Conservation (phyloP, 371 early-diverging fungal genomes). For the Zancudomyces culisetae region DNA sequence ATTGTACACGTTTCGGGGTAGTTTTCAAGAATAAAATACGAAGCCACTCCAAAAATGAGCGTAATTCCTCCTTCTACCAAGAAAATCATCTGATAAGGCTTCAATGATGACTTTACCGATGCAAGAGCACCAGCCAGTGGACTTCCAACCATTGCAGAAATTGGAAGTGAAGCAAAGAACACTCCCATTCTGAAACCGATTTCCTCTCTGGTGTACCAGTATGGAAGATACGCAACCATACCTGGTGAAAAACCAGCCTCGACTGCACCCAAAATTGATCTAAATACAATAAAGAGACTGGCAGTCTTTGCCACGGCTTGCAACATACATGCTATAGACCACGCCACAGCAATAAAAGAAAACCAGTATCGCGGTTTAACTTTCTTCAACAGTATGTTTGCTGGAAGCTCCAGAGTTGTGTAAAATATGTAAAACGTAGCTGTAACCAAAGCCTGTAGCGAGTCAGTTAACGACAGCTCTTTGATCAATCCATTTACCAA, state of each 20-base stretch:
- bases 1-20: neutral
- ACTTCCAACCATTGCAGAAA: neutral
- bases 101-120: neutral
- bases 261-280: neutral
- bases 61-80: constrained; percentile 3
- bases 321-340: neutral
- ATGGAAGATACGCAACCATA: constrained; percentile 1
- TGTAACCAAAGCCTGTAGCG: neutral
- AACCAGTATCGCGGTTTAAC: neutral
- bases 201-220: neutral
- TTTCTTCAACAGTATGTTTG: neutral
- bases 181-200: neutral
- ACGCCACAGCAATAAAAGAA: neutral
- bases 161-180: neutral
- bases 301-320: neutral
- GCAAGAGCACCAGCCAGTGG: constrained; percentile 1
- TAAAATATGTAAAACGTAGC: constrained; percentile 4
- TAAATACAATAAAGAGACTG: neutral
- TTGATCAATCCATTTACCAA: neutral
- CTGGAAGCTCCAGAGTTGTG: neutral
- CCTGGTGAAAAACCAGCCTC: constrained; percentile 3
- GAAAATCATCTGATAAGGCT: neutral
- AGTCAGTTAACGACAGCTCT: neutral
- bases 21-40: neutral
- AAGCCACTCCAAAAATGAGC: neutral